Evolutionary conservation across 2,329 filamentous ascomycete genomes (phyloP), one percentile per base, ranked within the genome.

Genomic region (Diplodia sapinea): DNA sequence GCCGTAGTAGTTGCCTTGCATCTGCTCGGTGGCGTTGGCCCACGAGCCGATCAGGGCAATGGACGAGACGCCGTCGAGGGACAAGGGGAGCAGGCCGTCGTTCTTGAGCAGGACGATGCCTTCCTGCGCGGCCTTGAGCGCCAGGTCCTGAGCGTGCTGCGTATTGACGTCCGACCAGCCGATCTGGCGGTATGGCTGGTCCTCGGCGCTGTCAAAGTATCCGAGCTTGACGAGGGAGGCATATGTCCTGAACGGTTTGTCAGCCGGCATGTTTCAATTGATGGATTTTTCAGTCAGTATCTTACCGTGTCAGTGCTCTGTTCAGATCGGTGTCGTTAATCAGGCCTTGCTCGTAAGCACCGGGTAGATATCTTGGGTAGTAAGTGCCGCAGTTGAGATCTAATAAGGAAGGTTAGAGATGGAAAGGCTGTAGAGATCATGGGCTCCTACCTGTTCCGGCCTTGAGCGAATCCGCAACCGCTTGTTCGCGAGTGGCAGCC

Each of bases 41-140:
- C 86, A 89, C 56, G 82, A 82, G 0, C 87, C 87, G 33, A 89
- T 78, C 52, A 89, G 76, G 0, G 85, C 87, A 3, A 89, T 78
- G 7, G 76, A 81, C 11, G 76, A 75, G 51, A 75, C 77, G 17
- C 79, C 73, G 4, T 74, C 72, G 4, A 80, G 72, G 3, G 74
- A 59, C 4, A 86, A 73, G 0, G 85, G 85, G 0, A 86, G 74
- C 0, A 77, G 74, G 7, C 80, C 81, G 59, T 86, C 82, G 68
- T 87, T 87, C 74, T 86, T 86, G 13, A 87, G 77, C 61, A 87
- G 74, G 50, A 82, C 76, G 61, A 83, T 82, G 8, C 81, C 78
- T 72, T 83, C 78, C 23, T 80, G 76, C 26, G 81, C 78, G 0
- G 88, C 86, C 43, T 83, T 81, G 40, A 85, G 81, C 0, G 88